Base-by-base conservation (phyloP, 2,329 filamentous ascomycete genomes). In the Thermomyces lanuginosus region DNA sequence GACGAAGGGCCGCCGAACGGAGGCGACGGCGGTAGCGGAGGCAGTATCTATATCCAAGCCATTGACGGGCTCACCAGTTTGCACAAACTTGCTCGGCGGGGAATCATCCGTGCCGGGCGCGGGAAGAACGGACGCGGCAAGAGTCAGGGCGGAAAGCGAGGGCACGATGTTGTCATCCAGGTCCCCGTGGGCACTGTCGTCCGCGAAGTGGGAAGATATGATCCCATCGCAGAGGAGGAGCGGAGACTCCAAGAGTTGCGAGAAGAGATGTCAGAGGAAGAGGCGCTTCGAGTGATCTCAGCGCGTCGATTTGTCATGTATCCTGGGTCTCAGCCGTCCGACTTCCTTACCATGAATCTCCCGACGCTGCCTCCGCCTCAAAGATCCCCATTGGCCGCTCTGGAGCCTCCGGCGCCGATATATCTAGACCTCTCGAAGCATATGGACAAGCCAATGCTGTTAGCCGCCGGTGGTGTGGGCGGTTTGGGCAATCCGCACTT, bases 401-500 rank as follows among this genome's bases (percentile, higher is more conserved):
- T 73, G 22, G 78, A 92, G 42, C 83, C 80, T 1, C 54, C 69
- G 6, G 67, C 67, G 0, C 82, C 82, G 2, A 69, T 95, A 27
- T 58, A 69, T 31, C 63, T 83, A 8, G 78, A 84, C 46, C 60
- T 84, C 8, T 75, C 72, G 25, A 64, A 71, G 25, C 79, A 80
- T 1, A 92, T 89, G 54, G 72, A 81, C 4, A 69, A 71, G 24
- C 89, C 89, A 0, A 73, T 93, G 37, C 62, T 98, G 13, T 69
- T 98, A 7, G 80, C 82, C 1, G 76, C 81, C 1, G 89, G 89
- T 5, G 84, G 82, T 4, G 69, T 91, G 34, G 89, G 89, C 6
- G 89, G 89, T 0, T 55, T 93, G 5, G 89, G 89, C 7, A 98
- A 98, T 45, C 81, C 89, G 4, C 83, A 93, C 50, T 98, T 95